Percentiles rank a stretch among this genome's conserved stretches.
Conservation (phyloP, 2,329 filamentous ascomycete genomes). For the Sclerotinia subarctica region DNA sequence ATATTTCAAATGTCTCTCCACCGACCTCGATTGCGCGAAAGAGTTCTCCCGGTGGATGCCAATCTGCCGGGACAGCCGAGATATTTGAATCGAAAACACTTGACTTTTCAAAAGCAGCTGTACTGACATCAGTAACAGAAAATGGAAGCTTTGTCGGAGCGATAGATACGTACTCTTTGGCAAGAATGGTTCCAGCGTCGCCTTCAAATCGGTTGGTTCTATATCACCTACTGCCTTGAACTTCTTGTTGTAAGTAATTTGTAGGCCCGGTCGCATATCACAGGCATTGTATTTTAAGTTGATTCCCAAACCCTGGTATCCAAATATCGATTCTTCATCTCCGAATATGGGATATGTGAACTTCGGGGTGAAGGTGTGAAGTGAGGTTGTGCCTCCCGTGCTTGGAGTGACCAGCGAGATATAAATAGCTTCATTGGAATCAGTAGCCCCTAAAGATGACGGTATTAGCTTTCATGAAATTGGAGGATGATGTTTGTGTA, state of each 20-base stretch:
- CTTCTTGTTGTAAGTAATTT: slow-evolving; percentile 68
- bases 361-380: slow-evolving; percentile 73
- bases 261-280: slow-evolving; percentile 76
- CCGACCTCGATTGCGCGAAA: slow-evolving; percentile 60
- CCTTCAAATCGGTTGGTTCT: slow-evolving; percentile 65
- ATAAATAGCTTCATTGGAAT: slow-evolving; percentile 52
- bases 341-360: slow-evolving; percentile 93
- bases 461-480: slow-evolving; percentile 4
- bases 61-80: slow-evolving; percentile 44
- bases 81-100: slow-evolving; percentile 60
- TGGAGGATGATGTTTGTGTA: background rate
- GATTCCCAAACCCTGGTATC: slow-evolving; percentile 79
- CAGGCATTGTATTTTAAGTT: slow-evolving; percentile 63
- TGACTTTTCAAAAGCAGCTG: slow-evolving; percentile 65
- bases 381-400: slow-evolving; percentile 50
- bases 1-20: slow-evolving; percentile 74
- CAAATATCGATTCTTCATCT: slow-evolving; percentile 88
- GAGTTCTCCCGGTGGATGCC: slow-evolving; percentile 73
- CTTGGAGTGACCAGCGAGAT: slow-evolving; percentile 57
- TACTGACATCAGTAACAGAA: slow-evolving; percentile 7
- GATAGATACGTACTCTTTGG: slow-evolving; percentile 55
- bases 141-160: slow-evolving; percentile 3
- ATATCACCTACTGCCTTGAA: slow-evolving; percentile 66
- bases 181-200: slow-evolving; percentile 54
- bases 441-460: slow-evolving; percentile 32